Percentiles rank a stretch among this genome's conserved stretches.
Conservation (phyloP, 768 basidiomycete species). For the Nidula microcarpa region DNA sequence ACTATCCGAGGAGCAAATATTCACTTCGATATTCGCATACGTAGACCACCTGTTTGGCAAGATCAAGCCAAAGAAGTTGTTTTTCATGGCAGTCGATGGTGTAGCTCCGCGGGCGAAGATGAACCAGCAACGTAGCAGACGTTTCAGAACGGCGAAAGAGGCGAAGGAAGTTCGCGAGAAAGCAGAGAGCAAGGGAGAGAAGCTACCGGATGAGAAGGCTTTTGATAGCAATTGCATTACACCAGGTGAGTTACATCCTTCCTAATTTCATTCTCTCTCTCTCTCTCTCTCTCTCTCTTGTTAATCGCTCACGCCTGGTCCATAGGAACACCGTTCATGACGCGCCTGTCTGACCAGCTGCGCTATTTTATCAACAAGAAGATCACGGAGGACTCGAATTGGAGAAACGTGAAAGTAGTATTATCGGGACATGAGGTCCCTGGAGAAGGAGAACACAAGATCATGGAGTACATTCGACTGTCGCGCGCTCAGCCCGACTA, state of each 20-base stretch:
- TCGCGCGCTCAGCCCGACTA: conserved; percentile 94
- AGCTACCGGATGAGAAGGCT: conserved; percentile 88
- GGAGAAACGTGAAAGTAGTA: conserved; percentile 89
- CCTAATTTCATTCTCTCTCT: not conserved
- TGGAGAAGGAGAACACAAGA: conserved; percentile 99
- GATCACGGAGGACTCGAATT: conserved; percentile 94
- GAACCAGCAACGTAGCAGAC: conserved; percentile 95
- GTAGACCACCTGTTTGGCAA: conserved; percentile 95
- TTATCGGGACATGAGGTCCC: conserved; percentile 97
- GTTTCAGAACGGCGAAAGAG: conserved; percentile 94
- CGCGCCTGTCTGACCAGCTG: conserved; percentile 84
- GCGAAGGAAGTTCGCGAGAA: conserved; percentile 83
- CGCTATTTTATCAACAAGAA: conserved; percentile 98
- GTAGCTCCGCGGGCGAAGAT: conserved; percentile 98
- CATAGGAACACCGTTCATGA: conserved; percentile 93
- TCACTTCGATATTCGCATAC: conserved; percentile 94
- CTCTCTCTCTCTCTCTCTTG: not conserved
- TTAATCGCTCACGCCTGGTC: not conserved
- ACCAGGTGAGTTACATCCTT: conserved; percentile 59
- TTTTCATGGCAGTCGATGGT: conserved; percentile 99
- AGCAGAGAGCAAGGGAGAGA: conserved; percentile 86
- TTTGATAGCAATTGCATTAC: conserved; percentile 99
- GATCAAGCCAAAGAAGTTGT: conserved; percentile 96
- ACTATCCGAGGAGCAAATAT: conserved; percentile 94
- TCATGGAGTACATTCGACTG: conserved; percentile 98